Percentiles rank a stretch among this genome's conserved stretches.
Conservation (phyloP, 1,284 basidiomycete genomes). For the Trichosporon sp. region DNA sequence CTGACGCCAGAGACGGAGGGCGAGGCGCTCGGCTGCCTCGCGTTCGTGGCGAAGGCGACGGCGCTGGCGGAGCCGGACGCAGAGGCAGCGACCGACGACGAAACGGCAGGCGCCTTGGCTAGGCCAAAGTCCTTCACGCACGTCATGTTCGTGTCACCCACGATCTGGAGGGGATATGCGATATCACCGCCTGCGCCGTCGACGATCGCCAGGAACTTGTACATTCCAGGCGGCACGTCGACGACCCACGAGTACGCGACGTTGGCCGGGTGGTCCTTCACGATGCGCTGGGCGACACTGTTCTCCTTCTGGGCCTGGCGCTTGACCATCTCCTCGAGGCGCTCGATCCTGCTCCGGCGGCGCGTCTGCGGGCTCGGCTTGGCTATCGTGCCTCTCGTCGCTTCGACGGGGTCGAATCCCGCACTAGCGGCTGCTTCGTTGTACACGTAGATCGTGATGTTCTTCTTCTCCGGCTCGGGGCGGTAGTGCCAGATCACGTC, state of each 20-base stretch:
- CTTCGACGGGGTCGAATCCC: background rate
- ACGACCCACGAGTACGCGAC: constrained; percentile 21
- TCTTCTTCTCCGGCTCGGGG: background rate
- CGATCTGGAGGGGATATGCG: background rate
- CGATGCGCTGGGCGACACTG: constrained; percentile 7
- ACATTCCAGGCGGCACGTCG: constrained; percentile 31
- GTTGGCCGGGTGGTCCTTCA: constrained; percentile 20
- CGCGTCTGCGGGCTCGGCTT: background rate
- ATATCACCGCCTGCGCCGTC: constrained; percentile 11
- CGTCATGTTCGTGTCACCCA: constrained; percentile 1
- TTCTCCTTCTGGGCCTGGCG: background rate
- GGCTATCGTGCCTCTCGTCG: background rate
- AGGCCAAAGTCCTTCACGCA: background rate
- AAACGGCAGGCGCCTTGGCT: background rate
- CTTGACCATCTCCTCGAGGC: background rate
- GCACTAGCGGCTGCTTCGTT: background rate
- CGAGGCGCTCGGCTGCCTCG: constrained; percentile 9
- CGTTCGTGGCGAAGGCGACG: constrained; percentile 5
- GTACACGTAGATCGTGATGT: background rate
- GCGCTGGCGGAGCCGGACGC: background rate
- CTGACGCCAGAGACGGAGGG: background rate
- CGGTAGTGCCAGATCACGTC: background rate
- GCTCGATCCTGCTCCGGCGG: background rate
- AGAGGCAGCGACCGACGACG: background rate
- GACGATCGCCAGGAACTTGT: constrained; percentile 28